These are phyloP conservation scores for Vaccinium macrocarpon DNA, from an alignment of 148 eudicot species.

Conservation along the genomic window DNA sequence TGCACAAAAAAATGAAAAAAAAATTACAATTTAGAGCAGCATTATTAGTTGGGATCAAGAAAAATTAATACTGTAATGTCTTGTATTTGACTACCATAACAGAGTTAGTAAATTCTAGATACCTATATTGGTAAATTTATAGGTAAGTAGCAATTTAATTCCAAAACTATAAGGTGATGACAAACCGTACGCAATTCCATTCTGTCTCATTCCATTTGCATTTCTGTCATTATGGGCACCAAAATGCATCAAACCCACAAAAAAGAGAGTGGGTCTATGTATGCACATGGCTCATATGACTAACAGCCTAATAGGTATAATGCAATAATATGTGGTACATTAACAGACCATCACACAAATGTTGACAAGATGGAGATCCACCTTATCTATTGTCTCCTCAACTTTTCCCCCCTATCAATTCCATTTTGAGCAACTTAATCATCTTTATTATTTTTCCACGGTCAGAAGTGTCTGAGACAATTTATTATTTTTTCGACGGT, in stretches of 20 bases:
- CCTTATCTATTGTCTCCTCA: not conserved
- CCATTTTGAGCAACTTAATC: too few species aligned
- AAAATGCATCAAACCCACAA: not conserved
- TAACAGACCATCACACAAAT: not conserved
- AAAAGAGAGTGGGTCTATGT: not conserved
- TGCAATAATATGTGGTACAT: not conserved
- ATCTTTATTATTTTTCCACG: too few species aligned
- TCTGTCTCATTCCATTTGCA: not conserved
- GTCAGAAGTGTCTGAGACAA: too few species aligned
- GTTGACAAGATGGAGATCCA: conserved; percentile 1
- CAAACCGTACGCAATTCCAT: not conserved
- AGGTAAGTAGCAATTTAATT: not conserved
- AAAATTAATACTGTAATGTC: too few species aligned
- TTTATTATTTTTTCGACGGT: too few species aligned
- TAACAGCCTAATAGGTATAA: not conserved
- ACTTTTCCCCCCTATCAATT: not conserved
- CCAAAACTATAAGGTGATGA: not conserved
- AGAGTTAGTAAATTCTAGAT: too few species aligned
- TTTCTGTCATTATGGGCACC: not conserved
- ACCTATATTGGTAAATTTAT: not conserved
- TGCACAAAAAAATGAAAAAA: too few species aligned
- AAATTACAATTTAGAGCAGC: too few species aligned
- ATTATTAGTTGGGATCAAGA: too few species aligned
- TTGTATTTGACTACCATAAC: too few species aligned
- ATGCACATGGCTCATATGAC: not conserved